Evolutionary conservation across 495 filamentous ascomycete species (phyloP).

Genomic region (Aspergillus nanangensis): DNA sequence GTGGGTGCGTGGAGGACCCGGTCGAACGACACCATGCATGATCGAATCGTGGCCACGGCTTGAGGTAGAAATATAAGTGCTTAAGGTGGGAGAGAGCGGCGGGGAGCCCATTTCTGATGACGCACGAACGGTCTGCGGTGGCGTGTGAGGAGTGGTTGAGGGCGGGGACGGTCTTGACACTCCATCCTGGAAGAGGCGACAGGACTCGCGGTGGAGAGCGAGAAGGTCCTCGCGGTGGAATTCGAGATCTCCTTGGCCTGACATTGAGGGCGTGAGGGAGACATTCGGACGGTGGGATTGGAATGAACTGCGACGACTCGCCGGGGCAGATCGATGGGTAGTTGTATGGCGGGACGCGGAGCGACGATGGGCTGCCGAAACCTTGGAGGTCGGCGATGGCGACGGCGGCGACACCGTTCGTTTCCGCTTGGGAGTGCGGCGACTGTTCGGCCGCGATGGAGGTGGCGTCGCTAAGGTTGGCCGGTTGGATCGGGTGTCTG

Average conservation of each 20-base stretch:
- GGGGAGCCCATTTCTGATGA: conserved; percentile 11
- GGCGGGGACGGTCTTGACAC: conserved; percentile 4
- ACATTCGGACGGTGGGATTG: conserved; percentile 27
- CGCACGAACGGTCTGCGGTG: conserved; percentile 4
- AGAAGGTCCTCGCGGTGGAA: conserved; percentile 33
- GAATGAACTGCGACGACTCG: conserved; percentile 28
- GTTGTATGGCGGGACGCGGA: conserved; percentile 30
- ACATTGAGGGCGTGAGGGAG: conserved; percentile 25
- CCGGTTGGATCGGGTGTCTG: background rate
- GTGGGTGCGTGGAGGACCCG: conserved; percentile 6
- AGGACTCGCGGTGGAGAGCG: conserved; percentile 43
- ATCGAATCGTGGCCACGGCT: too few species aligned
- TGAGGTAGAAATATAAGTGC: conserved; percentile 2
- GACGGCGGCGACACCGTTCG: conserved; percentile 23
- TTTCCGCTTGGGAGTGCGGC: conserved; percentile 12
- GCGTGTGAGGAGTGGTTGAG: background rate
- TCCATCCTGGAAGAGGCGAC: conserved; percentile 37
- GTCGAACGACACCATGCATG: background rate
- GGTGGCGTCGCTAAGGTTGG: background rate
- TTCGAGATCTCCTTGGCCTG: conserved; percentile 14
- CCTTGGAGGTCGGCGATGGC: conserved; percentile 16
- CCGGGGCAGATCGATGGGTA: conserved; percentile 23
- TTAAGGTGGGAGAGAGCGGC: conserved; percentile 10
- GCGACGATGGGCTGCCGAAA: conserved; percentile 24
- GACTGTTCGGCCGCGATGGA: conserved; percentile 1